Conservation (phyloP, 1,139 yeast genomes). For the Nadsonia commutata region DNA sequence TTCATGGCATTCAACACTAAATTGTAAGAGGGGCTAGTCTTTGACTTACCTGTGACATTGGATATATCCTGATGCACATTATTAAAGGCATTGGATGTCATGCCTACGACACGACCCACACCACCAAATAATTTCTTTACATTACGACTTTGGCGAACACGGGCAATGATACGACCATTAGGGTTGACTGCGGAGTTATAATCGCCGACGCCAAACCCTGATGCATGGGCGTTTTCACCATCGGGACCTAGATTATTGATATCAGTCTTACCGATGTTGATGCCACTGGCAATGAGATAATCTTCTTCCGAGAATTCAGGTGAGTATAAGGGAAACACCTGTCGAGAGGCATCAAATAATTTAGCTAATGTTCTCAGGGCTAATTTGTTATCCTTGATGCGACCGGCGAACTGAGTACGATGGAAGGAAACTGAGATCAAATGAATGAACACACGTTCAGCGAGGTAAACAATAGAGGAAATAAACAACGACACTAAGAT, state of each 20-base stretch:
- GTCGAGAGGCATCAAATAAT: conserved; percentile 22
- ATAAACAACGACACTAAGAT: conserved; percentile 25
- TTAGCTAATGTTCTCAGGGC: conserved; percentile 20
- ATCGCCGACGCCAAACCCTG: conserved; percentile 5
- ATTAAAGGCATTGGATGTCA: conserved; percentile 19
- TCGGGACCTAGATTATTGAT: conserved; percentile 5
- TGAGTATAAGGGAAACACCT: conserved; percentile 25
- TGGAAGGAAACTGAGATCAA: conserved; percentile 29
- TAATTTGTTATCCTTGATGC: conserved; percentile 26
- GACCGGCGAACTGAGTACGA: conserved; percentile 25
- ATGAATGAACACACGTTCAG: conserved; percentile 25
- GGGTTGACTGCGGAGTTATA: conserved; percentile 11
- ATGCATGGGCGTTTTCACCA: not conserved
- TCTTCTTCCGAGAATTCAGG: conserved; percentile 27
- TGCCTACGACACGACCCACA: conserved; percentile 19
- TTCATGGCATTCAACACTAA: conserved; percentile 24
- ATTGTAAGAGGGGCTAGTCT: conserved; percentile 5
- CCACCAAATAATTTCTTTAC: conserved; percentile 17
- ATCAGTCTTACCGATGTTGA: conserved; percentile 12
- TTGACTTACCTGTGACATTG: conserved; percentile 9
- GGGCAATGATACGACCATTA: conserved; percentile 5
- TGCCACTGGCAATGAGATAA: conserved; percentile 17
- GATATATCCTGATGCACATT: conserved; percentile 20
- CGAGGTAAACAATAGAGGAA: conserved; percentile 23
- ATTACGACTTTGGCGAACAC: conserved; percentile 7